Evolutionary conservation across 2,329 filamentous ascomycete genomes (phyloP).

Genomic region (Purpureocillium takamizusanense): DNA sequence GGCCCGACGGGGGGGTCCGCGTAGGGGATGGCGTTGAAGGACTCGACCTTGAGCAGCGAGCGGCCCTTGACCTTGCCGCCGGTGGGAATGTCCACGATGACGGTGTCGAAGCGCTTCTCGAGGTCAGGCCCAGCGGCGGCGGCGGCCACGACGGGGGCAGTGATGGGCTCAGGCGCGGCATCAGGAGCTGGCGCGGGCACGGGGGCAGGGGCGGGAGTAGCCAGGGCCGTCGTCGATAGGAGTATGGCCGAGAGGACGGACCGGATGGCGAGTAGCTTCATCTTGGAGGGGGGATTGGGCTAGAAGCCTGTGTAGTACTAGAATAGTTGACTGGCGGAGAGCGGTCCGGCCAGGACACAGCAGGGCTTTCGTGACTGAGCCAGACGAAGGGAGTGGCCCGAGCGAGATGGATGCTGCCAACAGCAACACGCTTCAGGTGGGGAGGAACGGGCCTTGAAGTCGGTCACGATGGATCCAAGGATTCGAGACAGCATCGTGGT

Average conservation of each 20-base stretch:
- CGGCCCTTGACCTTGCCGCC: conserved; percentile 50
- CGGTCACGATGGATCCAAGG: no score
- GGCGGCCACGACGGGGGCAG: conserved; percentile 10
- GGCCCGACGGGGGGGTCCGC: conserved; percentile 58
- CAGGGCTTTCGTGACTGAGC: no score
- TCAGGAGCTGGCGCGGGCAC: conserved; percentile 9
- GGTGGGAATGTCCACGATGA: conserved; percentile 44
- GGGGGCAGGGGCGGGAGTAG: conserved; percentile 12
- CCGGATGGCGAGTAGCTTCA: conserved; percentile 1
- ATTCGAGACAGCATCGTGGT: no score
- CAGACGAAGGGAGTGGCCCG: no score
- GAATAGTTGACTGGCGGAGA: no score
- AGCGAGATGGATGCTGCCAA: no score
- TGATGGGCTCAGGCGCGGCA: conserved; percentile 11
- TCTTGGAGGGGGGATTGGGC: neutral
- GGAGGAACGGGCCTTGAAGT: no score
- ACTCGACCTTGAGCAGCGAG: conserved; percentile 44
- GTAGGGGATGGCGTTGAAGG: conserved; percentile 68
- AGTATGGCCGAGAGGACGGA: conserved; percentile 3
- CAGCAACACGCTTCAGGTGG: no score
- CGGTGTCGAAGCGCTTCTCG: conserved; percentile 33
- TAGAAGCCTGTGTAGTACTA: no score
- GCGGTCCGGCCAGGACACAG: no score
- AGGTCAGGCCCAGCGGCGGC: conserved; percentile 11
- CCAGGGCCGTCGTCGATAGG: conserved; percentile 8